phyloP scores from a whole-genome alignment of 148 eudicot species.

The Tetragonia tetragonoides region DNA sequence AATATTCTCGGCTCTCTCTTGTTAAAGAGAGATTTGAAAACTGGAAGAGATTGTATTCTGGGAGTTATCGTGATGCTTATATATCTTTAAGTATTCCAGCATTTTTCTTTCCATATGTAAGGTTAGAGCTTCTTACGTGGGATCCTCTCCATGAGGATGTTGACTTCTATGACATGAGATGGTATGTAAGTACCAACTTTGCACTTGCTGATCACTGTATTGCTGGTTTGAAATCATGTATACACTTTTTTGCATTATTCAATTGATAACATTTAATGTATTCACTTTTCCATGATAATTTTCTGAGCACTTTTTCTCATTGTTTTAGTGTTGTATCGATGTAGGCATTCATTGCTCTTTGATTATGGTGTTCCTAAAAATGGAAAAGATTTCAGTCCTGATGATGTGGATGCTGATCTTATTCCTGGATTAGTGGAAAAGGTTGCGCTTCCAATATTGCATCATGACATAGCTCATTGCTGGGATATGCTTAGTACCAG shows the following conservation, averaged over 20 bases:
- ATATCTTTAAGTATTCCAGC: slow-evolving; percentile 82
- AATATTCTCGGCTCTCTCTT: slow-evolving; percentile 67
- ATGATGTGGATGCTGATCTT: slow-evolving; percentile 85
- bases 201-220: slow-evolving; percentile 23
- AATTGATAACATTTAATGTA: slow-evolving; percentile 2
- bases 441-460: slow-evolving; percentile 86
- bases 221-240: slow-evolving; percentile 11
- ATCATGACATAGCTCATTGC: slow-evolving; percentile 66
- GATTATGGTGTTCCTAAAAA: slow-evolving; percentile 77
- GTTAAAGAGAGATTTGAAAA: slow-evolving; percentile 74
- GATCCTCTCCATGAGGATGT: slow-evolving; percentile 86
- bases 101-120: slow-evolving; percentile 92
- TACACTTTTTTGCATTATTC: slow-evolving; percentile 8
- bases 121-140: slow-evolving; percentile 97
- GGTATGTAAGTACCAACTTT: slow-evolving; percentile 53
- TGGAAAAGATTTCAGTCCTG: slow-evolving; percentile 52
- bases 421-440: slow-evolving; percentile 89
- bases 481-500: slow-evolving; percentile 87
- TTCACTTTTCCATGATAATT: background rate
- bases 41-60: slow-evolving; percentile 75
- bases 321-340: slow-evolving; percentile 12
- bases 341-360: slow-evolving; percentile 79
- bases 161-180: slow-evolving; percentile 84
- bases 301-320: slow-evolving; percentile 16
- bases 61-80: slow-evolving; percentile 80